These are phyloP conservation scores for Penicillium maclennaniae DNA, from an alignment of 495 filamentous ascomycete species.

Conservation along the genomic window DNA sequence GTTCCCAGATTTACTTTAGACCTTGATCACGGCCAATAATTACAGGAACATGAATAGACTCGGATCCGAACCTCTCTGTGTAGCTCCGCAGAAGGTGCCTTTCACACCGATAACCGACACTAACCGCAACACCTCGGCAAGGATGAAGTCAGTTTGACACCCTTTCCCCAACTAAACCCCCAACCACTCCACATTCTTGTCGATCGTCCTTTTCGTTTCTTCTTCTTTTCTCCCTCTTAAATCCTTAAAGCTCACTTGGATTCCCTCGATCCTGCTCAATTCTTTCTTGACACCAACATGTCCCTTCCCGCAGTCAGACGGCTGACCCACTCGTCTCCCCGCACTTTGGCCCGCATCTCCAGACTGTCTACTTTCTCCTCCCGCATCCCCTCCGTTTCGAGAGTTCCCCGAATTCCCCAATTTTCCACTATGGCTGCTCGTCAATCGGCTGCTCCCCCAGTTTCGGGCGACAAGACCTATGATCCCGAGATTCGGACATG, in stretches of 20 bases:
- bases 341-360: conserved; percentile 47
- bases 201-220: background rate
- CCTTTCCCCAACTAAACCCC: background rate
- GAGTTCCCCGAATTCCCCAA: conserved; percentile 15
- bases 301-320: conserved; percentile 40
- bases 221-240: conserved; percentile 5
- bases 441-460: conserved; percentile 36
- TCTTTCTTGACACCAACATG: conserved; percentile 17
- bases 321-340: conserved; percentile 48
- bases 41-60: background rate
- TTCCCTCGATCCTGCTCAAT: conserved; percentile 14
- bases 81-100: background rate
- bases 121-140: conserved; percentile 30
- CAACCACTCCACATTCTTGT: conserved; percentile 13
- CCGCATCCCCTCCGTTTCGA: conserved; percentile 18
- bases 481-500: conserved; percentile 93
- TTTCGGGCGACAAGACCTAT: conserved; percentile 53
- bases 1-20: background rate
- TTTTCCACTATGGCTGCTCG: conserved; percentile 50
- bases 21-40: background rate
- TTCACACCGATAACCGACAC: conserved; percentile 17
- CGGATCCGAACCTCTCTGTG: background rate
- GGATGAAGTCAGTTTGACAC: conserved; percentile 25
- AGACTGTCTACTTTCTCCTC: conserved; percentile 29
- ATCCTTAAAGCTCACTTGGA: conserved; percentile 5